Conservation (phyloP, 768 basidiomycete species). For the Strobilomyces confusus region DNA sequence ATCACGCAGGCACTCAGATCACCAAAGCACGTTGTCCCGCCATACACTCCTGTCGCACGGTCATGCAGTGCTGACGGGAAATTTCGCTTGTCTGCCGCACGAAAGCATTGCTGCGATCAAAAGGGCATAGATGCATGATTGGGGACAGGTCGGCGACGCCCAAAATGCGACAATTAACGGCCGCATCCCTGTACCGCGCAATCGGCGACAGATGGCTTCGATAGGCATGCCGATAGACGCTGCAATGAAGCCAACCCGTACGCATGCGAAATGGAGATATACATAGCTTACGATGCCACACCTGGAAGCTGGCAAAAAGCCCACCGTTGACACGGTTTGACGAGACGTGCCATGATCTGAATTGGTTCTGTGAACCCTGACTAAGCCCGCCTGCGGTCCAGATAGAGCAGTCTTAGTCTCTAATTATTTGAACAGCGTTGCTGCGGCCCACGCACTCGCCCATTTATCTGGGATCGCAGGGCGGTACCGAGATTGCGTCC, state of each 20-base stretch:
- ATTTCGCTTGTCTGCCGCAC: conserved; percentile 8
- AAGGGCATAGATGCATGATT: conserved; percentile 17
- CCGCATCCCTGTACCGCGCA: conserved; percentile 15
- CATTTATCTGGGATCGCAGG: conserved; percentile 10
- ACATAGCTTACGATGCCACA: conserved; percentile 14
- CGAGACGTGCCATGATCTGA: conserved; percentile 7
- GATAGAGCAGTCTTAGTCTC: conserved; percentile 15
- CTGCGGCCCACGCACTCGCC: conserved; percentile 16
- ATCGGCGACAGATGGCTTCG: conserved; percentile 19
- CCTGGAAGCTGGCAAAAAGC: conserved; percentile 5
- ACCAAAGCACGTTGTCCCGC: conserved; percentile 5
- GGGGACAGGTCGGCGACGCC: conserved; percentile 28
- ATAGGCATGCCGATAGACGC: conserved; percentile 15
- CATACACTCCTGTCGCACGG: conserved; percentile 6
- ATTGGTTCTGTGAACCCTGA: conserved; percentile 5
- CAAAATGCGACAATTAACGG: conserved; percentile 14
- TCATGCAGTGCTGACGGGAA: conserved; percentile 10
- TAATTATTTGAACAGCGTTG: conserved; percentile 9
- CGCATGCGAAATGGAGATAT: conserved; percentile 12
- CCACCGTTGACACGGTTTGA: conserved; percentile 11
- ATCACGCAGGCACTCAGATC: conserved; percentile 1
- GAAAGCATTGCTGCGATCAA: conserved; percentile 23
- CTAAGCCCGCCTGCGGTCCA: conserved; percentile 1
- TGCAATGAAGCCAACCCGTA: background rate
- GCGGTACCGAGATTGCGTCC: conserved; percentile 26